phyloP scores from a whole-genome alignment of 345 rosid genomes.

The Combretum micranthum region DNA sequence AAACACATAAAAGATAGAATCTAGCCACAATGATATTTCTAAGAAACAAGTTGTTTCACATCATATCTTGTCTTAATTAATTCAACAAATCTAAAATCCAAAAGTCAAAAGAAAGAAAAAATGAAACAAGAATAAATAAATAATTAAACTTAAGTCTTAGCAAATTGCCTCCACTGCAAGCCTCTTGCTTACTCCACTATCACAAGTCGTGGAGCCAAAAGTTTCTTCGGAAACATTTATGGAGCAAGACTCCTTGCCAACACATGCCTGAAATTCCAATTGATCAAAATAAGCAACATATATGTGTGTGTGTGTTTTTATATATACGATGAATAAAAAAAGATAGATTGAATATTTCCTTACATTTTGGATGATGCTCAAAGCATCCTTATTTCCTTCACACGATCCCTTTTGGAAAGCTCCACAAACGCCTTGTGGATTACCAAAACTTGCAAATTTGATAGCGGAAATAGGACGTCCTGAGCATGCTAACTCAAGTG shows the following conservation, averaged over 20 bases:
- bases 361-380: constrained; percentile 2
- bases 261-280: constrained; percentile 19
- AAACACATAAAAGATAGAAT: no score
- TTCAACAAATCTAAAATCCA: no score
- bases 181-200: constrained; percentile 6
- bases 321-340: neutral
- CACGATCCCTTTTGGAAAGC: constrained; percentile 13
- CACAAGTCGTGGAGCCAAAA: constrained; percentile 18
- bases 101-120: no score
- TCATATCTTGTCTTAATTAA: no score
- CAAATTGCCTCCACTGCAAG: constrained; percentile 29
- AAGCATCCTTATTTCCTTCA: constrained; percentile 4
- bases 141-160: neutral
- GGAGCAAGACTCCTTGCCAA: constrained; percentile 22
- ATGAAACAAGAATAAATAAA: no score
- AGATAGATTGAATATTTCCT: neutral
- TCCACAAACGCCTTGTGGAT: constrained; percentile 25
- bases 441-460: constrained; percentile 38
- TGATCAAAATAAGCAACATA: neutral
- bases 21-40: no score
- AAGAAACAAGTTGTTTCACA: no score
- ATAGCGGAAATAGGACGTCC: constrained; percentile 15
- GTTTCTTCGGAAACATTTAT: constrained; percentile 16
- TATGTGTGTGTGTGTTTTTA: no score
- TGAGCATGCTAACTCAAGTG: constrained; percentile 30